phyloP scores from a whole-genome alignment of 2,329 filamentous ascomycete species.

The Aspergillus ibericus region DNA sequence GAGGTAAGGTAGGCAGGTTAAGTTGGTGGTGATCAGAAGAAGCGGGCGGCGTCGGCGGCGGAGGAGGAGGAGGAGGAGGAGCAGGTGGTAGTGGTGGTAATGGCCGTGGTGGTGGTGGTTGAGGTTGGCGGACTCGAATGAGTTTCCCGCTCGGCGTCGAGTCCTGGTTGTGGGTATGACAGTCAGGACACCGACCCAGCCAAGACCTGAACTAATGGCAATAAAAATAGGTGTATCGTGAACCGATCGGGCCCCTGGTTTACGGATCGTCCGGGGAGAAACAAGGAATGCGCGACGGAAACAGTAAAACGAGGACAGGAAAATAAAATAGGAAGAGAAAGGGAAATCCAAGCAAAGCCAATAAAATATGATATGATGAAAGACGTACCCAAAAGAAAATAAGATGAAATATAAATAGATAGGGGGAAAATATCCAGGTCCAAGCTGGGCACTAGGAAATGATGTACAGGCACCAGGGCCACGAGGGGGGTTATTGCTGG shows the following conservation, averaged over 20 bases:
- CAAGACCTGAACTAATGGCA: constrained; percentile 21
- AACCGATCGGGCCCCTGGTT: constrained; percentile 10
- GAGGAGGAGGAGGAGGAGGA: neutral
- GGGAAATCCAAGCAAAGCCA: neutral
- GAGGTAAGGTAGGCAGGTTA: constrained; percentile 2
- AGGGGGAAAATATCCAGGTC: neutral
- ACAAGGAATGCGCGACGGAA: constrained; percentile 1
- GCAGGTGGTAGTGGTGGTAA: neutral
- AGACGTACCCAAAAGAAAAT: neutral
- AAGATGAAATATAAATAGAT: neutral
- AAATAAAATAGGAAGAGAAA: constrained; percentile 14
- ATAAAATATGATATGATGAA: neutral
- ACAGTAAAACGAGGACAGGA: neutral
- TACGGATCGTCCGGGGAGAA: constrained; percentile 9
- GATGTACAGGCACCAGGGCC: constrained; percentile 20
- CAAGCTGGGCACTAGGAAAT: constrained; percentile 10
- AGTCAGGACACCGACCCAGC: constrained; percentile 20
- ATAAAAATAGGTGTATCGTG: constrained; percentile 10
- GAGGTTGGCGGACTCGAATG: constrained; percentile 19
- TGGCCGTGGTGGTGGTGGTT: neutral
- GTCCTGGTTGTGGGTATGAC: constrained; percentile 21
- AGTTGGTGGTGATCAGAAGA: neutral
- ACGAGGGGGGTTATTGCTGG: constrained; percentile 9
- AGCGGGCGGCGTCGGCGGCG: neutral
- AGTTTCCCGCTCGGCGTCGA: constrained; percentile 15